Evolutionary conservation across 371 early-diverging fungal species (phyloP).

Genomic region (Zychaea mexicana): DNA sequence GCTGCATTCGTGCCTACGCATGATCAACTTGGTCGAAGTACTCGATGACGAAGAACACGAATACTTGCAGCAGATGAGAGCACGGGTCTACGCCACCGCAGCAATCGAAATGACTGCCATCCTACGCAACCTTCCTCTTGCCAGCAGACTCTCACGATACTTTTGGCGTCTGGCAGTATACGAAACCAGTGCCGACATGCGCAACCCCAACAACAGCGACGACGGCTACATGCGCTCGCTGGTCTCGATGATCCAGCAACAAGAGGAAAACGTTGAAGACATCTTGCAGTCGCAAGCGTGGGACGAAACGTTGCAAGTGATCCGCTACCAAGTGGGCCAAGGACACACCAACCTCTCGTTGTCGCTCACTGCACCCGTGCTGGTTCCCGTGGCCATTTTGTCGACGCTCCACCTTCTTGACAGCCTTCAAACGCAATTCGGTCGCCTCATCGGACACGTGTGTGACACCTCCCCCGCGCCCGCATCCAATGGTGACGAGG

Average conservation of each 20-base stretch:
- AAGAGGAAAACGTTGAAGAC: slow-evolving; percentile 24
- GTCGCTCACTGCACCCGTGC: slow-evolving; percentile 34
- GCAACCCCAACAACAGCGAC: slow-evolving; percentile 6
- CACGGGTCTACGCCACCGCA: slow-evolving; percentile 48
- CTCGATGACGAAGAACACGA: slow-evolving; percentile 32
- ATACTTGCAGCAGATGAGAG: slow-evolving; percentile 15
- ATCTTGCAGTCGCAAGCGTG: slow-evolving; percentile 31
- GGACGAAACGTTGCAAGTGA: slow-evolving; percentile 29
- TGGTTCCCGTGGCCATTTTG: slow-evolving; percentile 38
- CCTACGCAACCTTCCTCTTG: slow-evolving; percentile 17
- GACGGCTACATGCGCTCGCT: slow-evolving; percentile 27
- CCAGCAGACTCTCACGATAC: slow-evolving; percentile 19
- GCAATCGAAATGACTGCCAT: slow-evolving; percentile 34
- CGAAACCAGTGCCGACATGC: slow-evolving; percentile 11
- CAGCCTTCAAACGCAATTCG: slow-evolving; percentile 27
- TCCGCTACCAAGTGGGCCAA: slow-evolving; percentile 16
- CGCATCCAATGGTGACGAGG: not conserved
- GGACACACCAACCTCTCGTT: slow-evolving; percentile 12
- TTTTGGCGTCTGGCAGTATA: slow-evolving; percentile 32
- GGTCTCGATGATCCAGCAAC: slow-evolving; percentile 25
- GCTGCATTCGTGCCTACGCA: slow-evolving; percentile 36
- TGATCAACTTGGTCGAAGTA: slow-evolving; percentile 41
- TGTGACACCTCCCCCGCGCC: not conserved
- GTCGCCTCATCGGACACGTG: slow-evolving; percentile 13
- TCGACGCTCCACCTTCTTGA: slow-evolving; percentile 36